A percentile compares a stretch with the other conserved stretches of the same genome.
phyloP scores from a whole-genome alignment of 2,329 filamentous ascomycete genomes.

The Claviceps pazoutovae region DNA sequence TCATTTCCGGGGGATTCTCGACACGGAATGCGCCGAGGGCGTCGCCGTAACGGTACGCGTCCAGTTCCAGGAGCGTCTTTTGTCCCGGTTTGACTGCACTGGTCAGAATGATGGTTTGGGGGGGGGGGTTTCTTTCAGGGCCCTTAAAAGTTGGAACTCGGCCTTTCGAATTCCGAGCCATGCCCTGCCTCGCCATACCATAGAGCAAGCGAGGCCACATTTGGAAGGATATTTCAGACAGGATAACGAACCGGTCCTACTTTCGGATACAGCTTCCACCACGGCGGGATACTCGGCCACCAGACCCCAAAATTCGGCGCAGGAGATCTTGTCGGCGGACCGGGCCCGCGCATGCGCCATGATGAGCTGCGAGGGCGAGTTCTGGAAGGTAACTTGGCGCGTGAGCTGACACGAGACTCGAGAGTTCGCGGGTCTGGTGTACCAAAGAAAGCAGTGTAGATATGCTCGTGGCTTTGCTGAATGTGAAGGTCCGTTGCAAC shows the following conservation, averaged over 20 bases:
- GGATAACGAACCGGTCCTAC: constrained; percentile 28
- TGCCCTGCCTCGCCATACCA: not conserved
- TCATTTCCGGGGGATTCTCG: constrained; percentile 26
- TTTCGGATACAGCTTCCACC: constrained; percentile 28
- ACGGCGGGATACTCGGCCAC: constrained; percentile 26
- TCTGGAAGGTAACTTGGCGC: too few relatives aligned
- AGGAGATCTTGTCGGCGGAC: constrained; percentile 13
- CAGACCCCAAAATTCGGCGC: constrained; percentile 20
- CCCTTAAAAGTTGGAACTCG: too few relatives aligned
- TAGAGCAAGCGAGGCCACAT: not conserved
- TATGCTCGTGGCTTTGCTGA: too few relatives aligned
- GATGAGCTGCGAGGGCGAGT: not conserved
- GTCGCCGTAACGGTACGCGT: constrained; percentile 43
- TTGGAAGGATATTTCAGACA: not conserved
- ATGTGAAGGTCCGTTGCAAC: too few relatives aligned
- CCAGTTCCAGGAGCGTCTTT: constrained; percentile 41
- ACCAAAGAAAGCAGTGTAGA: too few relatives aligned
- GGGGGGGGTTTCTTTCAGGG: too few relatives aligned
- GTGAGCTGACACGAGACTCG: too few relatives aligned
- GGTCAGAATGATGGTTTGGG: not conserved
- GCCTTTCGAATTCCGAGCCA: too few relatives aligned
- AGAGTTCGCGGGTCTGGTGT: too few relatives aligned
- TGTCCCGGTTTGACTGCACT: constrained; percentile 28
- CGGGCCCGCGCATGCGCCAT: not conserved
- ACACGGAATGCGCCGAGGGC: constrained; percentile 34